Base-by-base conservation (phyloP, 208 protist species). In the Wallacemonas sp. region DNA sequence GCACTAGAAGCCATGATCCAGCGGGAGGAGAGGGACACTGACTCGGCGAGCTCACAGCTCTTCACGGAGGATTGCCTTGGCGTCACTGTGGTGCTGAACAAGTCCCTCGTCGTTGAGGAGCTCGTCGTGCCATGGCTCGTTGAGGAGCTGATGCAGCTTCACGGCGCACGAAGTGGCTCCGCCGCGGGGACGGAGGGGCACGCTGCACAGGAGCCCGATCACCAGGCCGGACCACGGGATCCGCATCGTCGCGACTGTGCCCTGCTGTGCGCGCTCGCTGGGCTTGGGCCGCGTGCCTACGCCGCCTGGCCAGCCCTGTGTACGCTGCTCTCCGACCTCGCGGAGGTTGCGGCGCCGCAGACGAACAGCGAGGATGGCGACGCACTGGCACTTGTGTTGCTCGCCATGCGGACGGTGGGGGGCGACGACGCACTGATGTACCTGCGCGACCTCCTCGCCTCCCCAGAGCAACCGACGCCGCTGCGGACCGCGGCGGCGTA, bases 1-100 rank as follows among this genome's bases (percentile, higher is more conserved):
- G 79, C 76, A 45, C 66, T 81, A 8, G 24, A 24, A 0, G 65
- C 70, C 17, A 85, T 85, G 74, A 65, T 5, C 10, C 13, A 10
- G 19, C 45, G 45, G 6, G 45, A 53, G 10, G n/a, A n/a, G n/a
- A n/a, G 59, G 0, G 61, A 68, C 5, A 72, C 72, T 12, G 78
- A 41, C 13, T 10, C 8, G 3, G 33, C 29, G 15, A 15, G 22
- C 5, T 24, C 10, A 17, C 42, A 70, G 45, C 62, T 33, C 21
- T 64, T 73, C 26, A 71, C 68, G 41, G 69, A 78, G 0, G 76
- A 83, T 58, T 69, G 73, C 45, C 64, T 83, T 19, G 71, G 77
- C 6, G 62, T 92, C 38, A 80, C 74, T n/a, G 72, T 84, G n/a
- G 53, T 92, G 30, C 44, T 89, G 24, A 92, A 89, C 68, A 52